Evolutionary conservation across 2,329 filamentous ascomycete genomes (phyloP), one percentile per base, ranked within the genome.

Genomic region (Diaporthe nobilis): DNA sequence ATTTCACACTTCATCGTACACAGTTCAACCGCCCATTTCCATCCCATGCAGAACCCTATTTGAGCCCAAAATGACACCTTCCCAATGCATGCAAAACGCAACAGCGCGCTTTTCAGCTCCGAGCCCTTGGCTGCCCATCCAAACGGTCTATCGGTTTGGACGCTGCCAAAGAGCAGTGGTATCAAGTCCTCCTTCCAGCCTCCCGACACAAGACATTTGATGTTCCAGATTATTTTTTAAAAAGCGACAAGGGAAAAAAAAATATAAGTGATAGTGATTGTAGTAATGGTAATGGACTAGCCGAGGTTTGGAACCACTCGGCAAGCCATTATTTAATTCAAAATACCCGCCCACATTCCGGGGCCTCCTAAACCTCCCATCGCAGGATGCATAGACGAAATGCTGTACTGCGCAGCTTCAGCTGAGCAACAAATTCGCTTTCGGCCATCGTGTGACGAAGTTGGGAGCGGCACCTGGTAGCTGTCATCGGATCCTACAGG

Each of bases 361-460:
- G 90, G 89, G 49, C 90, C 90, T 58, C 87, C 87, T 44, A 88
- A 83, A 63, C 84, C 89, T 76, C 86, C 88, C 75, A 89, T 85
- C 57, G 86, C 86, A 61, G 88, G 85, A 79, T 90, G 89, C 58
- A 88, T 82, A 31, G 85, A 82, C 58, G 86, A 83, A 76, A 87
- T 85, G 77, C 85, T 84, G 80, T 88, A 88, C 55, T 85, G 83
- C 28, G 86, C 85, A 73, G 88, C 90, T 82, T 93, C 91, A 20
- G 89, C 86, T 60, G 91, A 89, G 84, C 91, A 94, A 85, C 92
- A 93, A 51, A 93, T 87, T 79, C 92, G 89, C 85, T 94, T 94
- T 77, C 90, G 86, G 78, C 88, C 87, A 78, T 87, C 87, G 61
- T 87, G 84, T 44, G 88, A 80, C 31, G 79, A 86, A 73, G 85